Percentiles rank a stretch among this genome's conserved stretches.
Conservation (phyloP, 2,329 filamentous ascomycete species). For the Massarina eburnea region DNA sequence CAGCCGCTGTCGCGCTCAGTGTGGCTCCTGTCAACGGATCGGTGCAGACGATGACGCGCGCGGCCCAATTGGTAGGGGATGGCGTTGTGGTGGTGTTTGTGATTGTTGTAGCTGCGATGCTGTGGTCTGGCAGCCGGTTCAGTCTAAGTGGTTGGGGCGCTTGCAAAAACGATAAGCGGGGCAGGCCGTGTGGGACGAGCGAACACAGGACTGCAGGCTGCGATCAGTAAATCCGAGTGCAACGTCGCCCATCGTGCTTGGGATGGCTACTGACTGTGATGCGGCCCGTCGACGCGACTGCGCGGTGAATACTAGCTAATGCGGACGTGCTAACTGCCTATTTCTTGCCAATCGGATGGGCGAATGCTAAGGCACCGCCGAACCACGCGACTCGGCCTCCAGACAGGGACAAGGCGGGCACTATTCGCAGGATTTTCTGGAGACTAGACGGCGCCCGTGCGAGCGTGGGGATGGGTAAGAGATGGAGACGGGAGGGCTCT, state of each 20-base stretch:
- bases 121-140: constrained; percentile 36
- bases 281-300: constrained; percentile 7
- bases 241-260: constrained; percentile 11
- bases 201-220: constrained; percentile 11
- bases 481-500: neutral
- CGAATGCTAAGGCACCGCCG: constrained; percentile 10
- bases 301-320: constrained; percentile 15
- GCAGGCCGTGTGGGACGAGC: constrained; percentile 14
- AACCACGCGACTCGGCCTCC: neutral
- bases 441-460: constrained; percentile 21
- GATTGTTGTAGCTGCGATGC: constrained; percentile 29
- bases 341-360: constrained; percentile 27
- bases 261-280: constrained; percentile 10
- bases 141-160: constrained; percentile 34
- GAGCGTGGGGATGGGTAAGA: constrained; percentile 3
- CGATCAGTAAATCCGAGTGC: constrained; percentile 15
- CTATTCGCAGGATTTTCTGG: constrained; percentile 22
- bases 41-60: constrained; percentile 20
- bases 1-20: constrained; percentile 16
- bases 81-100: constrained; percentile 27
- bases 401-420: constrained; percentile 21
- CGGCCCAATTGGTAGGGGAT: constrained; percentile 30
- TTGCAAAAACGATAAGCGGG: constrained; percentile 26
- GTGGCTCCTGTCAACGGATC: constrained; percentile 15
- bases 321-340: constrained; percentile 3